Conservation (phyloP, 1,284 basidiomycete genomes). For the Ustilago curta region DNA sequence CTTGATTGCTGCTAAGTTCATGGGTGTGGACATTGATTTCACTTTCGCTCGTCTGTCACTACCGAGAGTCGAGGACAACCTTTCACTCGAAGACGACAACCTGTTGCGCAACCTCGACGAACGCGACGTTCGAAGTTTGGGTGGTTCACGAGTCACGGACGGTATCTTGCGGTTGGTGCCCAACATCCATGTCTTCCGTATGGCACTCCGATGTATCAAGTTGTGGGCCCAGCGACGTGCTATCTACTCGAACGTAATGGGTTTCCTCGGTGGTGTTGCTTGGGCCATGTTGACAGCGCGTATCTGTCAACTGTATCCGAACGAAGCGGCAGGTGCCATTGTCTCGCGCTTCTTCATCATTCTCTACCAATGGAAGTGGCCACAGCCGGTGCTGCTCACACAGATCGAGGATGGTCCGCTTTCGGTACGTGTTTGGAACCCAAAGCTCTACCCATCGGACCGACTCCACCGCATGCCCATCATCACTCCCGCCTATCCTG, state of each 20-base stretch:
- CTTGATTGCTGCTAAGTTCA: constrained; percentile 90
- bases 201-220: constrained; percentile 94
- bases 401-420: constrained; percentile 91
- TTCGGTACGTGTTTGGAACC: constrained; percentile 97
- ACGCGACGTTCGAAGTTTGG: constrained; percentile 91
- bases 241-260: constrained; percentile 98
- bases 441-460: constrained; percentile 93
- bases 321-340: constrained; percentile 91
- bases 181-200: constrained; percentile 92
- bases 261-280: constrained; percentile 96
- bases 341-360: constrained; percentile 97
- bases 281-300: constrained; percentile 98
- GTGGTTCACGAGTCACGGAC: constrained; percentile 96
- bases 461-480: constrained; percentile 98
- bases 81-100: constrained; percentile 90
- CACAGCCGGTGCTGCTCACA: constrained; percentile 94
- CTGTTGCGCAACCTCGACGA: constrained; percentile 93
- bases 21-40: constrained; percentile 92
- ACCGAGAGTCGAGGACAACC: constrained; percentile 87
- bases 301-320: constrained; percentile 98
- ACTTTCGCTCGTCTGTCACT: constrained; percentile 87
- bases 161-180: constrained; percentile 96
- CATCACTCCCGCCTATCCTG: constrained; percentile 98
- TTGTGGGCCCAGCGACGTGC: constrained; percentile 96
- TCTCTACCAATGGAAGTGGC: constrained; percentile 98